Evolutionary conservation across 1,284 basidiomycete species (phyloP), one percentile per base, ranked within the genome.

Genomic region (Amylostereum areolatum): DNA sequence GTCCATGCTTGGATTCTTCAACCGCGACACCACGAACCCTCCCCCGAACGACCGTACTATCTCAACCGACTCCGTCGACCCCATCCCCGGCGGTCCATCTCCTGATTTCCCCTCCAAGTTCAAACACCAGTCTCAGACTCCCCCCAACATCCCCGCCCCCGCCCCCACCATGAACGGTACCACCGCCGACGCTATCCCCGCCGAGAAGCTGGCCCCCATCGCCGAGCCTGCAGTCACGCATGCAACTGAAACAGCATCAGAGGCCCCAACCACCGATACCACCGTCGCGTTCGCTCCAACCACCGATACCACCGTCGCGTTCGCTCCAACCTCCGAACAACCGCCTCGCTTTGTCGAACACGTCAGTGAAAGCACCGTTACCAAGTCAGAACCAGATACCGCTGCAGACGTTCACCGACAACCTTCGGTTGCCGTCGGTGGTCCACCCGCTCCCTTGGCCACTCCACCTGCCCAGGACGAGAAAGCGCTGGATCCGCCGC

Each of bases 1-100:
- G 34, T n/a, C 34, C 34, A n/a, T n/a, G 9, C 34, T 35, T n/a
- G 34, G 34, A 8, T n/a, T 35, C 34, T 35, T 35, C 34, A 35
- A 8, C 34, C 41, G 41, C 41, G 30, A 25, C 41, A 43, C 11
- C 41, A 18, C 18, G 18, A 29, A 43, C n/a, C 8, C 27, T 27
- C 10, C 27, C 41, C 27, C n/a, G 41, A 25, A 24, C 41, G 41
- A 24, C 10, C 41, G 25, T 18, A 18, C 18, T 18, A 18, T 18
- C 18, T 18, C 18, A 18, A 18, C 18, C 18, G 18, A 18, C 18
- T 18, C 29, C 32, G 41, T 33, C 12, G 42, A n/a, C 12, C 31
- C 3, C 32, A 6, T 51, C 3, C 54, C 55, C 2, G 54, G 55
- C 8, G 55, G 55, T 1, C 55, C 55, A 18, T 40, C 54, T 3